Percentiles rank a stretch among this genome's conserved stretches.
These are phyloP conservation scores for Roridomyces roridus DNA, from an alignment of 768 basidiomycete genomes.

Conservation along the genomic window DNA sequence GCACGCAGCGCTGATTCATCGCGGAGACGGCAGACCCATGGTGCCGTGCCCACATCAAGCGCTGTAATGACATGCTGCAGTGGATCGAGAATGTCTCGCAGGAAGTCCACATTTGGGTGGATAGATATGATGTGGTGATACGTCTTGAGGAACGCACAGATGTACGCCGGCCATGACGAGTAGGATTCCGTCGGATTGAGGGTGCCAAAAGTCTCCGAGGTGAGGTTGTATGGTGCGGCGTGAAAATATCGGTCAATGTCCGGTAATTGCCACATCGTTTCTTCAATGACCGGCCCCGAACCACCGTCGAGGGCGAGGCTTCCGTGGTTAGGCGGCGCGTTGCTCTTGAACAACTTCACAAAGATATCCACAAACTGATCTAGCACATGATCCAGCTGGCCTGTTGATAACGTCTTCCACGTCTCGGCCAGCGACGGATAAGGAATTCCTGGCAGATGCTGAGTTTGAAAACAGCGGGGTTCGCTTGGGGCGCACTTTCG, in stretches of 20 bases:
- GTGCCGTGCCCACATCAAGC: not conserved
- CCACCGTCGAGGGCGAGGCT: conserved; percentile 11
- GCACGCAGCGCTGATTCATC: conserved; percentile 3
- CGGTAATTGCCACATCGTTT: conserved; percentile 16
- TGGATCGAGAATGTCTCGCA: conserved; percentile 6
- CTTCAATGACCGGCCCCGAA: conserved; percentile 19
- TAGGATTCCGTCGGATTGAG: conserved; percentile 14
- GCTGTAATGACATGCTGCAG: conserved; percentile 6
- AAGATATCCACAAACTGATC: conserved; percentile 23
- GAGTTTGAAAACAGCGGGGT: not conserved
- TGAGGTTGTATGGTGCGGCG: conserved; percentile 16
- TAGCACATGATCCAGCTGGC: conserved; percentile 14
- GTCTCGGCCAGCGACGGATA: conserved; percentile 18
- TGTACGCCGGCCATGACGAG: conserved; percentile 18
- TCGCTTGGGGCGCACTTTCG: conserved; percentile 4
- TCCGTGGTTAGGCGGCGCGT: conserved; percentile 13
- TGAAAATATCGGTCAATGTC: conserved; percentile 24
- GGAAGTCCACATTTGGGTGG: conserved; percentile 13
- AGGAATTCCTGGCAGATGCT: conserved; percentile 1
- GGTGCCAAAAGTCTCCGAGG: conserved; percentile 11
- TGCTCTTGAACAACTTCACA: conserved; percentile 1
- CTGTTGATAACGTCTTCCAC: conserved; percentile 9
- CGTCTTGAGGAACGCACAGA: conserved; percentile 17
- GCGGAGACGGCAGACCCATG: conserved; percentile 13
- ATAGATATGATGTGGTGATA: conserved; percentile 20